These are phyloP conservation scores for Davidsoniella australis DNA, from an alignment of 2,329 filamentous ascomycete genomes.

Conservation along the genomic window DNA sequence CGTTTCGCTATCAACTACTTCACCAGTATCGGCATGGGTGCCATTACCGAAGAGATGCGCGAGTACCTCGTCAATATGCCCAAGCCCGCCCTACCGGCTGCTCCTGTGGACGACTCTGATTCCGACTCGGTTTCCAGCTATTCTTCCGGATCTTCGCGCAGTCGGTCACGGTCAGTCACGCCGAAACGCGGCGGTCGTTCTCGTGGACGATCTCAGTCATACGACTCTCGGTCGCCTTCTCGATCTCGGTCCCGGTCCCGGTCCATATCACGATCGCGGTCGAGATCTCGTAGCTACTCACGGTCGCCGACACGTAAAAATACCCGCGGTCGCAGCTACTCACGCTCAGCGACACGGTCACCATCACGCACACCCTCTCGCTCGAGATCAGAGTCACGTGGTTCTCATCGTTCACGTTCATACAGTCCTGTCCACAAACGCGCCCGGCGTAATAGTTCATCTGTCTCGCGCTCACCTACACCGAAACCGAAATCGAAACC, in stretches of 20 bases:
- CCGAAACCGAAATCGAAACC: no score
- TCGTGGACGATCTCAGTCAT: conserved; percentile 13
- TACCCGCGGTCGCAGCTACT: conserved; percentile 3
- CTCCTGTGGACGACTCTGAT: conserved; percentile 43
- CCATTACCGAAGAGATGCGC: conserved; percentile 86
- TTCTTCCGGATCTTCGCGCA: conserved; percentile 40
- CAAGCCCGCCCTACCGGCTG: conserved; percentile 59
- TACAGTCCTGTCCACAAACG: not conserved
- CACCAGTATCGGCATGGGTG: conserved; percentile 92
- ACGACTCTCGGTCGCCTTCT: conserved; percentile 7
- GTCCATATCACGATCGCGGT: conserved; percentile 18
- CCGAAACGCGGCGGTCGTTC: conserved; percentile 15
- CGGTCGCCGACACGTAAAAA: conserved; percentile 13
- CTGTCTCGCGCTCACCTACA: conserved; percentile 2
- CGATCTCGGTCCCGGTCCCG: conserved; percentile 18
- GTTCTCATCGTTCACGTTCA: not conserved
- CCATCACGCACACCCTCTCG: conserved; percentile 17
- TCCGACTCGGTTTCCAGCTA: conserved; percentile 64
- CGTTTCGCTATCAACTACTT: conserved; percentile 99
- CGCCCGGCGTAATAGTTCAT: conserved; percentile 9
- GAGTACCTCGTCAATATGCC: conserved; percentile 79
- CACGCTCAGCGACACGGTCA: conserved; percentile 6
- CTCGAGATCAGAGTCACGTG: conserved; percentile 14
- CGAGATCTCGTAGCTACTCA: conserved; percentile 11
- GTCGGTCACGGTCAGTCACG: conserved; percentile 26